Conservation (phyloP, 1,284 basidiomycete genomes). For the Inonotus obliquus region DNA sequence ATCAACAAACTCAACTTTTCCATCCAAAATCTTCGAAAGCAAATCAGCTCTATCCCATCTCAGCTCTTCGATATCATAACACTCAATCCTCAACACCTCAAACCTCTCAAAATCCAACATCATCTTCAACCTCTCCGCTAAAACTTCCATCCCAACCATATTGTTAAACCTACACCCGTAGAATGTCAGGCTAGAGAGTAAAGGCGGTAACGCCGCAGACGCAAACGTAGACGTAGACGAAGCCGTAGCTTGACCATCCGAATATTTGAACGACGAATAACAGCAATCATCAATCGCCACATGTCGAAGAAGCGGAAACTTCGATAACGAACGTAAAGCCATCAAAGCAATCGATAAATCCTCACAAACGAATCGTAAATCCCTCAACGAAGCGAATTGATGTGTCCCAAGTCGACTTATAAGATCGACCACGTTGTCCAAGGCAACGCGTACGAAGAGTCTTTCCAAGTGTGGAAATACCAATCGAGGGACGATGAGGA, state of each 20-base stretch:
- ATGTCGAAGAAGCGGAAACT: conserved; percentile 6
- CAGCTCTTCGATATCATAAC: conserved; percentile 6
- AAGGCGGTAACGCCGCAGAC: neutral
- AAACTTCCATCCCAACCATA: conserved; percentile 3
- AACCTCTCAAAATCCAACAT: conserved; percentile 2
- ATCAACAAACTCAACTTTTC: conserved; percentile 7
- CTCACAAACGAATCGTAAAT: conserved; percentile 10
- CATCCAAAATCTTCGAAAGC: neutral
- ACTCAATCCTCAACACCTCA: conserved; percentile 2
- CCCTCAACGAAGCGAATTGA: conserved; percentile 1
- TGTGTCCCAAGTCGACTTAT: conserved; percentile 3
- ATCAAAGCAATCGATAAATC: conserved; percentile 1
- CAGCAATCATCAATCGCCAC: conserved; percentile 10
- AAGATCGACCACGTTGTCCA: conserved; percentile 7
- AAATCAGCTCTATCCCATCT: neutral
- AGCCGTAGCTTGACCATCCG: no score
- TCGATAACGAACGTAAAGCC: neutral
- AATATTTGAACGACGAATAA: conserved; percentile 7
- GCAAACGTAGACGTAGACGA: neutral
- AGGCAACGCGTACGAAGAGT: conserved; percentile 4
- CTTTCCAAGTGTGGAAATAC: neutral
- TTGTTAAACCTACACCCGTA: conserved; percentile 8
- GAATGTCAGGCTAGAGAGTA: conserved; percentile 4
- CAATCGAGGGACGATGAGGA: conserved; percentile 2
- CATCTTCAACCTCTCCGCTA: neutral